Base-by-base conservation (phyloP, 441 rosid genomes). In the Mallotus repandus region DNA sequence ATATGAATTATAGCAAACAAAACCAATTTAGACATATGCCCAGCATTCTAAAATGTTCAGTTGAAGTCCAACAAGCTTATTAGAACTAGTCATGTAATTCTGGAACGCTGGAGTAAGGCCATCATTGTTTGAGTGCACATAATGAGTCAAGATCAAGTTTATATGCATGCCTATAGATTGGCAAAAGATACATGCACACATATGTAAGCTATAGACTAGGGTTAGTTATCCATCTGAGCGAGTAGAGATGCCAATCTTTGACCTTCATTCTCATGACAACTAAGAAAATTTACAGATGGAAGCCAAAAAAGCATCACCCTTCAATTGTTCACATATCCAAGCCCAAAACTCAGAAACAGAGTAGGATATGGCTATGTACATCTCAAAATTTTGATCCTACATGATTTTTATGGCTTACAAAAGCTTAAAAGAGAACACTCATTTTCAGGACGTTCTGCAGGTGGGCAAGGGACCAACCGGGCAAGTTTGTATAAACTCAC, bases 381-480 rank as follows among this genome's bases (percentile, higher is more conserved):
- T 14, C 19, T 11, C 5, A 50, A 60, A 19, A 66, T 35, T 46
- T 75, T 11, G 5, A 53, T n/a, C 60, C 61, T 45, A 64, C 48
- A 53, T 25, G 35, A 50, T 32, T 14, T 35, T 16, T 38, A 55
- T 32, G 35, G 58, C 21, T 13, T 35, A 65, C 15, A 2, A 21
- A 58, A 25, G 64, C 71, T 59, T 58, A 48, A 38, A 38, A 22
- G 14, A 65, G 32, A 56, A 19, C 18, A 22, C 60, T 22, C 21
- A 22, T 59, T 57, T 58, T 43, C 41, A 49, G 49, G 32, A 67
- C 41, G 55, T 29, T 75, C 12, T 43, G 19, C 48, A 61, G 70
- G 46, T 59, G 57, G 29, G 55, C 59, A 32, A 19, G 41, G 41
- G 52, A 63, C 19, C 56, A 50, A 70, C 53, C 29, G 16, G 35